A percentile compares a stretch with the other conserved stretches of the same genome.
Conservation (phyloP, 2,329 filamentous ascomycete species). For the Hypoxylon sp. region DNA sequence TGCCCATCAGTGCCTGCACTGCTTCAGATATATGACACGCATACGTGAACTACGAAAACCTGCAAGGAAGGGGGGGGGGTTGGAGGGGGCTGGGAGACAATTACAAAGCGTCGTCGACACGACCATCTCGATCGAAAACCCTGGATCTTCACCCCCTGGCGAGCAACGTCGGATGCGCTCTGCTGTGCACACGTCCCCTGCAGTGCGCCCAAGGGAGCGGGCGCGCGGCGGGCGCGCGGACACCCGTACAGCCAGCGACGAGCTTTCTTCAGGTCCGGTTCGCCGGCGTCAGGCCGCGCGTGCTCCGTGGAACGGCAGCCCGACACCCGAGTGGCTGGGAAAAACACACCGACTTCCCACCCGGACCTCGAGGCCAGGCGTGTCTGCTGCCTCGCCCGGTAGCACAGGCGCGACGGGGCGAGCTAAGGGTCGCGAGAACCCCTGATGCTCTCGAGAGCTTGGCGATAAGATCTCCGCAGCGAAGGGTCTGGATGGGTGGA, state of each 20-base stretch:
- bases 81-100: neutral
- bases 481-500: slow-evolving; percentile 16
- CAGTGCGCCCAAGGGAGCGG: slow-evolving; percentile 10
- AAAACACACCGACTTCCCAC: slow-evolving; percentile 10
- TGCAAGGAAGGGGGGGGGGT: too few species aligned
- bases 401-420: slow-evolving; percentile 7
- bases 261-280: slow-evolving; percentile 16
- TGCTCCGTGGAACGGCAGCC: slow-evolving; percentile 9
- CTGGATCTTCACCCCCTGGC: neutral
- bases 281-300: slow-evolving; percentile 20
- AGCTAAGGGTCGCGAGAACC: slow-evolving; percentile 18
- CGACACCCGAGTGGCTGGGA: slow-evolving; percentile 26
- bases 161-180: slow-evolving; percentile 16
- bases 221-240: slow-evolving; percentile 10
- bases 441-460: slow-evolving; percentile 21
- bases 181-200: slow-evolving; percentile 11
- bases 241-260: slow-evolving; percentile 21
- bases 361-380: slow-evolving; percentile 3
- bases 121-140: neutral
- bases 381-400: slow-evolving; percentile 2
- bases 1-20: neutral
- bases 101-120: neutral
- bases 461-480: slow-evolving; percentile 9
- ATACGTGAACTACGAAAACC: neutral
- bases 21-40: neutral